Conservation (phyloP, 2,329 filamentous ascomycete genomes). For the Cyclaneusma minus region DNA sequence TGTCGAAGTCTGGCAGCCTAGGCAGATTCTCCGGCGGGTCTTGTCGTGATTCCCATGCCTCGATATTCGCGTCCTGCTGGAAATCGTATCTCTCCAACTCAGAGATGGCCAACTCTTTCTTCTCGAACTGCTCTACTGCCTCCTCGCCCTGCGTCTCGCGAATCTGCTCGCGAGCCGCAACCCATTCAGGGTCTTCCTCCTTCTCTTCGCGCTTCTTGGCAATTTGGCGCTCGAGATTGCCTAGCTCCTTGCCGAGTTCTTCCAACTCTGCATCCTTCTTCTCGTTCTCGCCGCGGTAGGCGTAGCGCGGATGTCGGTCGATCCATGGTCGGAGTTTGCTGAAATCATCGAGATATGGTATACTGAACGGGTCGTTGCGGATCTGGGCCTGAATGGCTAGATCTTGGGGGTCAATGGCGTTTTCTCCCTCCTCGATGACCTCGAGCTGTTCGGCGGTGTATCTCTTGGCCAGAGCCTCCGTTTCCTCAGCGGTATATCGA, state of each 20-base stretch:
- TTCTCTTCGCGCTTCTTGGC: background rate
- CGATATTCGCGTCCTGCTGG: conserved; percentile 1
- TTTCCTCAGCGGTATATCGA: conserved; percentile 52
- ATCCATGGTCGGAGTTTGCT: conserved; percentile 60
- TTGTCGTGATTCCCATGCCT: background rate
- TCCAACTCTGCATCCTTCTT: conserved; percentile 48
- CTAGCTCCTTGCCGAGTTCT: conserved; percentile 36
- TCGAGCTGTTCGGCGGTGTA: conserved; percentile 73
- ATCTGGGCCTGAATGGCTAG: conserved; percentile 56
- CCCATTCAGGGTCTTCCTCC: background rate
- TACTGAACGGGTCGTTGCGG: conserved; percentile 54
- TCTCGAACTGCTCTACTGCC: conserved; percentile 1
- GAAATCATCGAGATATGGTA: conserved; percentile 74
- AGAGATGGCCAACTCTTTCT: too few species aligned
- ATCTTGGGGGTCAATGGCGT: conserved; percentile 59
- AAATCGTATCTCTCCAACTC: too few species aligned
- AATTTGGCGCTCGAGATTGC: conserved; percentile 1
- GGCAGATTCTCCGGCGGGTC: background rate
- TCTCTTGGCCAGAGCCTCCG: conserved; percentile 40
- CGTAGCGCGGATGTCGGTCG: conserved; percentile 32
- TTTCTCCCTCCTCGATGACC: conserved; percentile 69
- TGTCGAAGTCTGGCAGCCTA: too few species aligned
- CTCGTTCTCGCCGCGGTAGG: conserved; percentile 25
- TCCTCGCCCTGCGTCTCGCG: background rate
- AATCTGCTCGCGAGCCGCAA: background rate